Conservation (phyloP, 176 grass and related monocot genomes). For the Alopecurus myosuroides region DNA sequence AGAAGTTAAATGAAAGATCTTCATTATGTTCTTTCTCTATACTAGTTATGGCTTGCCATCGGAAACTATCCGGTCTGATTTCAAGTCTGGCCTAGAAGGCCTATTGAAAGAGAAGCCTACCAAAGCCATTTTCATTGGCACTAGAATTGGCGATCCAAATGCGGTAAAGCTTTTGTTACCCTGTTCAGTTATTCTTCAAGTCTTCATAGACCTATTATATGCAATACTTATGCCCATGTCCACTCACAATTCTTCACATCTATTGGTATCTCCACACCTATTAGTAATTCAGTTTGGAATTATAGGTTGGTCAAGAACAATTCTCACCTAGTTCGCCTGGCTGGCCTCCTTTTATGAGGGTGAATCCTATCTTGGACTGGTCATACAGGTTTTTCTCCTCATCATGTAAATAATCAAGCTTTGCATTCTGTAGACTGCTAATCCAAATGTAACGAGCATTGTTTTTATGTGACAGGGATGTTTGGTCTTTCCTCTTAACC, state of each 20-base stretch:
- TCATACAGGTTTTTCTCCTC: slow-evolving; percentile 80
- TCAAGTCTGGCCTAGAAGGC: slow-evolving; percentile 89
- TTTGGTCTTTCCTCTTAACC: slow-evolving; percentile 94
- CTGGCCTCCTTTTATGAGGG: slow-evolving; percentile 99
- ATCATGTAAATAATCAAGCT: slow-evolving; percentile 38
- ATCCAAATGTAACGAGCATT: slow-evolving; percentile 30
- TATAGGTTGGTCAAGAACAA: slow-evolving; percentile 98
- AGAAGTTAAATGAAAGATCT: slow-evolving; percentile 19
- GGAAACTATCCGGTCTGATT: slow-evolving; percentile 90
- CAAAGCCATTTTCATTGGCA: slow-evolving; percentile 99
- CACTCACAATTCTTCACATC: neutral
- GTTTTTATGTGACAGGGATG: slow-evolving; percentile 67
- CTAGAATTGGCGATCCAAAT: slow-evolving; percentile 99
- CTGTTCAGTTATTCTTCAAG: slow-evolving; percentile 19
- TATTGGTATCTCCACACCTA: neutral
- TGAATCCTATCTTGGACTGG: slow-evolving; percentile 99
- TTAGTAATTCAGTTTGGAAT: slow-evolving; percentile 29
- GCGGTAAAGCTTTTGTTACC: slow-evolving; percentile 50
- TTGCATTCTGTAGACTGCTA: slow-evolving; percentile 4
- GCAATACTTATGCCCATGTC: slow-evolving; percentile 14
- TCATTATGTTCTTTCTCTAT: slow-evolving; percentile 15
- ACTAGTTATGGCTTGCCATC: slow-evolving; percentile 82
- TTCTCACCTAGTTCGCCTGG: slow-evolving; percentile 97
- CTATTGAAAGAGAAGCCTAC: slow-evolving; percentile 75
- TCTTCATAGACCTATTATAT: neutral